Evolutionary conservation across 169 alveolate species (phyloP).

Genomic region (Cryptosporidium parvum): DNA sequence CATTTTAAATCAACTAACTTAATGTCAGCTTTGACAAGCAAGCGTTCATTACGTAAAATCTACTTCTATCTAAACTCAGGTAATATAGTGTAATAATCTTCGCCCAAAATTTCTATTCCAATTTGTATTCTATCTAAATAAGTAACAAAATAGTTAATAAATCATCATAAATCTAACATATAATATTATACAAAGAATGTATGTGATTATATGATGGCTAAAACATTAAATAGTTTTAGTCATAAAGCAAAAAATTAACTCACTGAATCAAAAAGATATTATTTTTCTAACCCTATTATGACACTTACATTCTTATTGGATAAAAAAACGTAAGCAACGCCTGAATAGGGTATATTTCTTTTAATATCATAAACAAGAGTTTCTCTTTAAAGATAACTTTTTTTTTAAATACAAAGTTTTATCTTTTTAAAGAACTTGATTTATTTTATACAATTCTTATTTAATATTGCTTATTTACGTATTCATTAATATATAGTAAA

Average conservation of each 20-base stretch:
- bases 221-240: background rate
- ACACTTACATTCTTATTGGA: slow-evolving; percentile 45
- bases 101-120: background rate
- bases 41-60: background rate
- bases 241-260: background rate
- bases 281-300: slow-evolving; percentile 60
- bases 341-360: slow-evolving; percentile 60
- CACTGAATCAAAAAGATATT: slow-evolving; percentile 3
- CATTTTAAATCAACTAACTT: background rate
- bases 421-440: background rate
- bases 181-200: background rate
- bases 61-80: background rate
- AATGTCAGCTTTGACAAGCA: background rate
- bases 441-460: too few species aligned
- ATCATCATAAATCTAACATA: background rate
- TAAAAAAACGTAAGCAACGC: slow-evolving; percentile 60
- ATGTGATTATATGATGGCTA: slow-evolving; percentile 26
- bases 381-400: too few species aligned
- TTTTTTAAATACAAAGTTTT: background rate
- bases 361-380: background rate
- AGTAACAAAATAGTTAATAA: background rate
- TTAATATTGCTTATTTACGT: too few species aligned
- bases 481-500: background rate
- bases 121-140: background rate
- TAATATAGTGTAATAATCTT: background rate